Conservation (phyloP, 306 rosid genomes). For the Carpinus viminea region DNA sequence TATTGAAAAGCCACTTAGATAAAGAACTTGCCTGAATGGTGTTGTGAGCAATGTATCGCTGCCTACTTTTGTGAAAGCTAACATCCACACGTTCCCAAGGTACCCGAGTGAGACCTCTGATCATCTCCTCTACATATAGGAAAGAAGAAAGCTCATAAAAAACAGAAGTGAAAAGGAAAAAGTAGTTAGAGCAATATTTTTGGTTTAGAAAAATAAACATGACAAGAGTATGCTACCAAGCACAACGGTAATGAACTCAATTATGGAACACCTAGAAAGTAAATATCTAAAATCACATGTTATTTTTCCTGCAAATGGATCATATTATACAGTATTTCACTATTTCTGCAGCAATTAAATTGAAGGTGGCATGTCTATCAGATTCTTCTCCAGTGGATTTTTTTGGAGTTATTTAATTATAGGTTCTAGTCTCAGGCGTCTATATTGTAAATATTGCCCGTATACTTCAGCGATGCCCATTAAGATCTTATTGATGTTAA, state of each 20-base stretch:
- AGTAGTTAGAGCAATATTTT: background rate
- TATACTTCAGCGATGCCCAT: background rate
- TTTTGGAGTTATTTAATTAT: background rate
- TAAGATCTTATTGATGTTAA: background rate
- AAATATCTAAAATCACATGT: background rate
- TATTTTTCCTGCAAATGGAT: background rate
- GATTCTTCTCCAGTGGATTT: background rate
- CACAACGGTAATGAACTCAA: slow-evolving; percentile 13
- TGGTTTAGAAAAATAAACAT: background rate
- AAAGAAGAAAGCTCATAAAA: slow-evolving; percentile 21
- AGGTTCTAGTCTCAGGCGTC: no score
- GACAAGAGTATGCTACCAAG: slow-evolving; percentile 17
- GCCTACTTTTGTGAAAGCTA: slow-evolving; percentile 81
- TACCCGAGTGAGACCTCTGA: slow-evolving; percentile 83
- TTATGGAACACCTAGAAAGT: background rate
- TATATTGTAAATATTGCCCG: background rate
- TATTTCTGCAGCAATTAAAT: slow-evolving; percentile 12
- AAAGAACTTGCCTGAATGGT: slow-evolving; percentile 81
- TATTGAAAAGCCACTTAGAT: background rate
- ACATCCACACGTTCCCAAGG: slow-evolving; percentile 97
- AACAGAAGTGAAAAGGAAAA: slow-evolving; percentile 15
- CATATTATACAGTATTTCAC: slow-evolving; percentile 5
- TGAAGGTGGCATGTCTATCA: background rate
- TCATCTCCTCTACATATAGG: slow-evolving; percentile 69
- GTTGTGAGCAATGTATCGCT: slow-evolving; percentile 81